Evolutionary conservation across 768 basidiomycete genomes (phyloP), one percentile per base, ranked within the genome.

Genomic region (Lactifluus pinguis): DNA sequence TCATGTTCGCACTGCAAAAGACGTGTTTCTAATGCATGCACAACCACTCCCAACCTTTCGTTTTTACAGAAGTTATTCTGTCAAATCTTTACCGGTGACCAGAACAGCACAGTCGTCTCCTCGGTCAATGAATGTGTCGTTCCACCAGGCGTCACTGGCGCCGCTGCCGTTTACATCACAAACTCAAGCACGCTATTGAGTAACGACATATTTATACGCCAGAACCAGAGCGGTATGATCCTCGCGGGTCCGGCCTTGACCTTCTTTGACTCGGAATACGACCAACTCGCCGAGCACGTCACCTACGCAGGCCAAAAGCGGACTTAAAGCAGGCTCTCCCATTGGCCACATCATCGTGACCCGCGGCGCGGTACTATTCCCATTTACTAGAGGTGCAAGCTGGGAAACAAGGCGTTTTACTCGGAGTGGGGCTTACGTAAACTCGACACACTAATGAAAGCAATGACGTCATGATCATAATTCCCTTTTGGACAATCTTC

Each of bases 11-110:
- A 25, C 25, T 25, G 25, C 25, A 25, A 25, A 1, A 1, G 25
- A 25, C 25, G 25, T 25, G 25, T 25, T 25, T 25, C 25, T 25
- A 25, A 25, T 25, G 25, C 25, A 25, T 25, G 25, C 25, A 25
- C 25, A 25, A 25, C 25, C 25, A 25, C 25, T 25, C n/a, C n/a
- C n/a, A n/a, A n/a, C n/a, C n/a, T 32, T 32, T n/a, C n/a, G n/a
- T 25, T 25, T 34, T 34, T 34, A 38, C 67, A 87, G 85, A 69
- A 68, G 62, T 69, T 87, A 36, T 82, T 77, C 73, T 91, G 90
- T 72, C 85, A 92, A 73, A 89, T 92, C 81, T 71, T 92, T 65
- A 65, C 82, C 57, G 90, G 87, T 34, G 86, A 85, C 32, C 55
- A 73, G 17, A 70, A 82, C 53, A 70, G 71, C 68, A 74, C 89